A percentile compares a stretch with the other conserved stretches of the same genome.
Evolutionary conservation across 192 early-diverging fungal genomes (phyloP).

Genomic region (Chytriomyces confervae): DNA sequence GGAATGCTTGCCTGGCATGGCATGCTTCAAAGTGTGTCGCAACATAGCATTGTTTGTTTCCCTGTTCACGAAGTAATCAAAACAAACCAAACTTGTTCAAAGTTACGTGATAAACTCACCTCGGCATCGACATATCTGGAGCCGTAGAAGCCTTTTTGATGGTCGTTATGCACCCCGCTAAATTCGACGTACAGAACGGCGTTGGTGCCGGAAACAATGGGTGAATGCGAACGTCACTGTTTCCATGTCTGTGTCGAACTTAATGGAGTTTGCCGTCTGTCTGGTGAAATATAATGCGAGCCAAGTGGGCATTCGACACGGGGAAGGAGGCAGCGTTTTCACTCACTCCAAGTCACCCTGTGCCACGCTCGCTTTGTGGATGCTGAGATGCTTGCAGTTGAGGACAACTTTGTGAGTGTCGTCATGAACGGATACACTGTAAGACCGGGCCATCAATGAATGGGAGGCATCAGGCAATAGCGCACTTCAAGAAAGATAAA

Average conservation of each 20-base stretch:
- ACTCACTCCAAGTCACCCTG: background rate
- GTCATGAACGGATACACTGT: background rate
- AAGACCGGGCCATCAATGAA: too few species aligned
- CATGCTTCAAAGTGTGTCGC: slow-evolving; percentile 95
- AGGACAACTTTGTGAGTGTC: slow-evolving; percentile 21
- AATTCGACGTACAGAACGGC: slow-evolving; percentile 54
- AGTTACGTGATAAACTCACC: too few species aligned
- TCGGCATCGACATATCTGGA: slow-evolving; percentile 61
- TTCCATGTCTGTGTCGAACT: slow-evolving; percentile 44
- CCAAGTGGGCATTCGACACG: background rate
- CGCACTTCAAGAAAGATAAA: slow-evolving; percentile 29
- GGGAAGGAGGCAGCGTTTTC: background rate
- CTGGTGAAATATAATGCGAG: slow-evolving; percentile 2
- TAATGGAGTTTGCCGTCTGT: slow-evolving; percentile 50
- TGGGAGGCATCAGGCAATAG: background rate
- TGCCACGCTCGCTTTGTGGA: slow-evolving; percentile 9
- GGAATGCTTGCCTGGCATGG: slow-evolving; percentile 86
- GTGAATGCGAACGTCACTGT: slow-evolving; percentile 54
- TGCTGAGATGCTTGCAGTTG: slow-evolving; percentile 11
- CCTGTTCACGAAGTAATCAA: too few species aligned
- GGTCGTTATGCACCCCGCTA: slow-evolving; percentile 53
- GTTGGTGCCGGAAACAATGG: slow-evolving; percentile 48
- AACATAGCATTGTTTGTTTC: slow-evolving; percentile 64
- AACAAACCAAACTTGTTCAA: too few species aligned
- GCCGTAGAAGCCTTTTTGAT: background rate